These are phyloP conservation scores for Actinomucor elegans DNA, from an alignment of 371 early-diverging fungal species.

Conservation along the genomic window DNA sequence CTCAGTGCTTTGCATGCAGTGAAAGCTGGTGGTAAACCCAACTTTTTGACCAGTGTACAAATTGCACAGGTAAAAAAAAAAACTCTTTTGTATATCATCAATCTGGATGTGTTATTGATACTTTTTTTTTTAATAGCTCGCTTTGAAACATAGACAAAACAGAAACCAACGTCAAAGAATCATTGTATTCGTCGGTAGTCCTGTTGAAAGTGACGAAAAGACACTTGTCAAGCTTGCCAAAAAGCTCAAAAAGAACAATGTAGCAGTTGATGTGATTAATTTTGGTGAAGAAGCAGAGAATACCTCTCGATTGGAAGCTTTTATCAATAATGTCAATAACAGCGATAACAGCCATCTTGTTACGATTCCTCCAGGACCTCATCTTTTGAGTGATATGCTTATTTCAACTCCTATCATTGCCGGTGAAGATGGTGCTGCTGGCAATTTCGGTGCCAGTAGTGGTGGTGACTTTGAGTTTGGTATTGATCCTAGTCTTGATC, in stretches of 20 bases:
- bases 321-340: constrained; percentile 86
- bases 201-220: constrained; percentile 81
- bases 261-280: constrained; percentile 93
- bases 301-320: constrained; percentile 88
- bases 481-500: constrained; percentile 93
- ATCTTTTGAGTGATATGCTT: constrained; percentile 88
- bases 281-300: constrained; percentile 96
- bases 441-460: constrained; percentile 61
- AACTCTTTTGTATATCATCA: not conserved
- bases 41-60: constrained; percentile 88
- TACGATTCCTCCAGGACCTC: constrained; percentile 94
- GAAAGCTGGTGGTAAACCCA: constrained; percentile 69
- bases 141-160: constrained; percentile 95
- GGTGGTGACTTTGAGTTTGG: constrained; percentile 90
- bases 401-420: constrained; percentile 85
- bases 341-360: constrained; percentile 86
- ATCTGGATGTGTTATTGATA: not conserved
- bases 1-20: constrained; percentile 84
- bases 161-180: constrained; percentile 94
- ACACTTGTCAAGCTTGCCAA: constrained; percentile 88
- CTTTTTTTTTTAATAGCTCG: constrained; percentile 60
- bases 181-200: constrained; percentile 93
- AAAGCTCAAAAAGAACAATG: constrained; percentile 96
- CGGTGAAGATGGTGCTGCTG: constrained; percentile 77
- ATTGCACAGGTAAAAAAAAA: constrained; percentile 92